Evolutionary conservation across 495 filamentous ascomycete genomes (phyloP).

Genomic region (Aspergillus homomorphus): DNA sequence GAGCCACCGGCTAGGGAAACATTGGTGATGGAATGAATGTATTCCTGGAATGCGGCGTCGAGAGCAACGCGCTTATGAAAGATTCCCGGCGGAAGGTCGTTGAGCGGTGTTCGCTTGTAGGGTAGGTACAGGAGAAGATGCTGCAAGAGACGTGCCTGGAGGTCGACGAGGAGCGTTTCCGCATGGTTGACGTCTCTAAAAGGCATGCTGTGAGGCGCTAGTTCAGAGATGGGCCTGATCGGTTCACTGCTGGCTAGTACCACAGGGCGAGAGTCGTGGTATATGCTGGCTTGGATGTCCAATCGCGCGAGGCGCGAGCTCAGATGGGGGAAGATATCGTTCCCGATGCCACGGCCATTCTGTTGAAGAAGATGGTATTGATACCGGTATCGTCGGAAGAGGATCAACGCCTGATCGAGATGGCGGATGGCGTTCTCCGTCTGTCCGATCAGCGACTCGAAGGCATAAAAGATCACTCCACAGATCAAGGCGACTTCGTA

Average conservation of each 20-base stretch:
- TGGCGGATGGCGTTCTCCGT: conserved; percentile 25
- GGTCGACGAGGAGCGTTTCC: conserved; percentile 14
- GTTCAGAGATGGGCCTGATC: no score
- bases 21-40: conserved; percentile 6
- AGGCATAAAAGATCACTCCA: conserved; percentile 30
- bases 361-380: background rate
- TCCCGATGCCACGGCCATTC: background rate
- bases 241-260: background rate
- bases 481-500: conserved; percentile 29
- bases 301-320: conserved; percentile 19
- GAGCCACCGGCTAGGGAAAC: background rate
- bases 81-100: conserved; percentile 12
- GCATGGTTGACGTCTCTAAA: conserved; percentile 11
- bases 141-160: conserved; percentile 20
- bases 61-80: conserved; percentile 15
- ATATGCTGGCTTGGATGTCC: conserved; percentile 31
- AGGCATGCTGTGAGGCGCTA: background rate
- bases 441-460: conserved; percentile 29
- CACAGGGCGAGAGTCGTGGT: conserved; percentile 13
- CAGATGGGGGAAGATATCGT: conserved; percentile 21
- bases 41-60: conserved; percentile 8
- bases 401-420: conserved; percentile 23
- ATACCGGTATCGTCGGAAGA: conserved; percentile 20
- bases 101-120: conserved; percentile 7
- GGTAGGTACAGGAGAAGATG: conserved; percentile 13